Conservation (phyloP, 805 yeast genomes). For the Candida argentea region DNA sequence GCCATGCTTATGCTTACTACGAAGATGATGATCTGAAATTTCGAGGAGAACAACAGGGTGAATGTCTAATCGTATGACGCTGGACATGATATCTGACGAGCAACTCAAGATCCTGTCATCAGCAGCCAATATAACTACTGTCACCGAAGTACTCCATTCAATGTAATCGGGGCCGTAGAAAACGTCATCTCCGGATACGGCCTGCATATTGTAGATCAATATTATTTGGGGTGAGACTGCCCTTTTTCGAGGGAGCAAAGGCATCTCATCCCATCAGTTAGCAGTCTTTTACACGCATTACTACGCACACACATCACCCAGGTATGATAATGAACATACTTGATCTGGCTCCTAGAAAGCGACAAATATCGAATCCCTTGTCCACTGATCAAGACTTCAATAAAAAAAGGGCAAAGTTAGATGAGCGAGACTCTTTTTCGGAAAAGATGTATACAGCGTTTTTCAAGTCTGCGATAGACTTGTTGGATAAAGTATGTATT, state of each 20-base stretch:
- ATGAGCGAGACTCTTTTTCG: conserved; percentile 11
- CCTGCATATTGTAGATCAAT: background rate
- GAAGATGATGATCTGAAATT: conserved; percentile 19
- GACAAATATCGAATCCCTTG: conserved; percentile 10
- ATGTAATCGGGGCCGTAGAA: background rate
- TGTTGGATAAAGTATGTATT: conserved; percentile 45
- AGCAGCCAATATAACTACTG: no score
- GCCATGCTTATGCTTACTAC: conserved; percentile 7
- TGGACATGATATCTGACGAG: conserved; percentile 1
- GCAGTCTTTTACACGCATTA: background rate
- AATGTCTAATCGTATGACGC: conserved; percentile 4
- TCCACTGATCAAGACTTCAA: conserved; percentile 8
- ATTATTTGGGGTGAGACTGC: background rate
- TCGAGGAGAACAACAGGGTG: conserved; percentile 20
- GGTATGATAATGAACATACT: conserved; percentile 28
- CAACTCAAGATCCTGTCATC: no score
- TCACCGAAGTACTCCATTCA: no score
- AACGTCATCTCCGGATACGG: background rate
- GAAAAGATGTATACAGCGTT: conserved; percentile 34
- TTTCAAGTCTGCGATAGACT: conserved; percentile 59
- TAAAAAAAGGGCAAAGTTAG: conserved; percentile 6
- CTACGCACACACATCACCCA: background rate
- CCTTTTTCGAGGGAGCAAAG: background rate
- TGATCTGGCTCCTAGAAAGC: conserved; percentile 26
- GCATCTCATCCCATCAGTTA: background rate